Base-by-base conservation (phyloP, 2,329 filamentous ascomycete species). In the Colletotrichum siamense region DNA sequence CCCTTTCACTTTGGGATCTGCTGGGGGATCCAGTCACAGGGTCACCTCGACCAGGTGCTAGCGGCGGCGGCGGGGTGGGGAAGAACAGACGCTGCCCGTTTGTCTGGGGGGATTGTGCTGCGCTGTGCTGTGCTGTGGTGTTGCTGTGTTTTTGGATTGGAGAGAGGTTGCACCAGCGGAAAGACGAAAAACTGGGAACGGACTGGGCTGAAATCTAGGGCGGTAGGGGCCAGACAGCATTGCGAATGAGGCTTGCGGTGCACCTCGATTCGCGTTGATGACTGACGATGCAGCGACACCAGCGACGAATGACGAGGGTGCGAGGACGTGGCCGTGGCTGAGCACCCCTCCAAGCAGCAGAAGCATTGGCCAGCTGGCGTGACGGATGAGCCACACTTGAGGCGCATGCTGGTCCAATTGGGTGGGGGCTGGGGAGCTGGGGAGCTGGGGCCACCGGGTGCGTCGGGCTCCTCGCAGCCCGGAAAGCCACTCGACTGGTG, bases 301-400 rank as follows among this genome's bases (percentile, higher is more conserved):
- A 52, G 44, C 44, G 44, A 52, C 44, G 44, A 52, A 52, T 52
- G 44, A 52, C 18, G 52, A 36, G 22, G 59, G 12, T 15, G n/a
- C 59, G 55, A 36, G 55, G 69, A 73, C 73, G 73, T 73, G 63
- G 69, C 73, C 73, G 71, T 69, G 69, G 64, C 74, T 72, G 63
- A 73, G 74, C 74, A 32, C 59, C 36, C 18, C 4, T 18, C 30
- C 5, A 8, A 5, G 9, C 57, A 6, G 5, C 30, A 55, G 44
- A 36, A 12, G 32, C 22, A 65, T n/a, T 44, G 18, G 16, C 18
- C 36, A 64, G 28, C 22, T 63, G 32, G 67, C 32, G 12, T 30
- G 73, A 68, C 69, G 55, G 15, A 69, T 61, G 61, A 76, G 74
- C 74, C 74, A 76, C 74, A 76, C 57, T 74, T 65, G 69, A n/a